A percentile compares a stretch with the other conserved stretches of the same genome.
Conservation (phyloP, 345 rosid genomes). For the Xanthoceras sorbifolium region DNA sequence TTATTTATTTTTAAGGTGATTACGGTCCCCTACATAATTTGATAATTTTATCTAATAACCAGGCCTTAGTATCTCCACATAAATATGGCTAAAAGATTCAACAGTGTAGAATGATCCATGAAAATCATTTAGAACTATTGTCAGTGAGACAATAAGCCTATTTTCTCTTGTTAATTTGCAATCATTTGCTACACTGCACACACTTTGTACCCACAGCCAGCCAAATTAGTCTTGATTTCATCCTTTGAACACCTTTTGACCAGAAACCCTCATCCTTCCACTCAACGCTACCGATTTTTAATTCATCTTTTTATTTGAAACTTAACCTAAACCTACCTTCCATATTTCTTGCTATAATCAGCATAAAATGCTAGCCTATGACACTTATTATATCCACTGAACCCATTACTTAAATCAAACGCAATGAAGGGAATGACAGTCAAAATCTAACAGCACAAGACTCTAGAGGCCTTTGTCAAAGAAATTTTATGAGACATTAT, state of each 20-base stretch:
- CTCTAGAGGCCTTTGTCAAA: too few species aligned
- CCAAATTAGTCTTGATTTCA: background rate
- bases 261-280: too few species aligned
- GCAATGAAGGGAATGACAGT: too few species aligned
- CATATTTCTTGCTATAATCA: background rate
- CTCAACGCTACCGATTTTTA: too few species aligned
- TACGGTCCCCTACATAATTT: too few species aligned
- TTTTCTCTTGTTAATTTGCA: background rate
- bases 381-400: too few species aligned
- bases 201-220: background rate
- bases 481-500: too few species aligned
- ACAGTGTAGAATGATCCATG: background rate
- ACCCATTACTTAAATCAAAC: too few species aligned
- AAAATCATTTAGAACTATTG: background rate
- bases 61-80: background rate
- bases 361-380: too few species aligned
- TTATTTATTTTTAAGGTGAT: too few species aligned
- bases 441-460: too few species aligned
- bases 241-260: background rate
- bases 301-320: slow-evolving; percentile 7
- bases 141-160: background rate
- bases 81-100: background rate
- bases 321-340: background rate
- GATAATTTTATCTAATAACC: background rate
- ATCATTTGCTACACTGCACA: background rate